Evolutionary conservation across 2,329 filamentous ascomycete species (phyloP).

Genomic region (Emergomyces pasteurianus): DNA sequence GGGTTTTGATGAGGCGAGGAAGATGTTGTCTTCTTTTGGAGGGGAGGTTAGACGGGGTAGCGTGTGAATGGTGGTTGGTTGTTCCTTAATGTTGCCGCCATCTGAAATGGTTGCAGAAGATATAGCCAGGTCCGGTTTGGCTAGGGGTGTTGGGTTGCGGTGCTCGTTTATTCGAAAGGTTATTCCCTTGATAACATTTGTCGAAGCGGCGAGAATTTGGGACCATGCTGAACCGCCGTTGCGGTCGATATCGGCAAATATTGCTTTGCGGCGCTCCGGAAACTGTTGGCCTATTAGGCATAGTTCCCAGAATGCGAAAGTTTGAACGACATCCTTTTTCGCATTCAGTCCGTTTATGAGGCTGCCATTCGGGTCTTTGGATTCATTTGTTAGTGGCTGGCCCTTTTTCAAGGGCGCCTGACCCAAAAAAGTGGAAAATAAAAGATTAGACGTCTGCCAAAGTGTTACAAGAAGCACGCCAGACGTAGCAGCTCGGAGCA

Average conservation of each 20-base stretch:
- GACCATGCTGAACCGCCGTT: conserved; percentile 69
- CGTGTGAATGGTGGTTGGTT: conserved; percentile 27
- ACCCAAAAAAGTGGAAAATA: conserved; percentile 70
- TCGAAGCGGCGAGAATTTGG: conserved; percentile 59
- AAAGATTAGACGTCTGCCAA: conserved; percentile 65
- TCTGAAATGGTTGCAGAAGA: conserved; percentile 27
- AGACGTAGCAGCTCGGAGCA: conserved; percentile 47
- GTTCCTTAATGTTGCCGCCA: conserved; percentile 21
- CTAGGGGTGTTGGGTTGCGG: conserved; percentile 34
- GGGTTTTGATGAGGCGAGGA: conserved; percentile 29
- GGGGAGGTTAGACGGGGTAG: conserved; percentile 38
- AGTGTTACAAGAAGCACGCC: conserved; percentile 57
- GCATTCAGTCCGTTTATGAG: conserved; percentile 71
- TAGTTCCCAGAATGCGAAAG: conserved; percentile 87
- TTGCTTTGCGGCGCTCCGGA: conserved; percentile 61
- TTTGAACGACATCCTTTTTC: conserved; percentile 66
- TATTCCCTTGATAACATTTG: conserved; percentile 57
- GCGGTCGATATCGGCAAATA: conserved; percentile 80
- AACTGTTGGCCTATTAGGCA: conserved; percentile 66
- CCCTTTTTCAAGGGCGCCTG: conserved; percentile 73
- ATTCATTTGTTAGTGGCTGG: conserved; percentile 70
- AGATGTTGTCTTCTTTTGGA: conserved; percentile 35
- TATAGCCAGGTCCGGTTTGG: conserved; percentile 10
- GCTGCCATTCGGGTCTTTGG: conserved; percentile 85
- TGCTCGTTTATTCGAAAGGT: conserved; percentile 54